phyloP scores from a whole-genome alignment of 129 eudicot species.

The Escallonia herrerae region DNA sequence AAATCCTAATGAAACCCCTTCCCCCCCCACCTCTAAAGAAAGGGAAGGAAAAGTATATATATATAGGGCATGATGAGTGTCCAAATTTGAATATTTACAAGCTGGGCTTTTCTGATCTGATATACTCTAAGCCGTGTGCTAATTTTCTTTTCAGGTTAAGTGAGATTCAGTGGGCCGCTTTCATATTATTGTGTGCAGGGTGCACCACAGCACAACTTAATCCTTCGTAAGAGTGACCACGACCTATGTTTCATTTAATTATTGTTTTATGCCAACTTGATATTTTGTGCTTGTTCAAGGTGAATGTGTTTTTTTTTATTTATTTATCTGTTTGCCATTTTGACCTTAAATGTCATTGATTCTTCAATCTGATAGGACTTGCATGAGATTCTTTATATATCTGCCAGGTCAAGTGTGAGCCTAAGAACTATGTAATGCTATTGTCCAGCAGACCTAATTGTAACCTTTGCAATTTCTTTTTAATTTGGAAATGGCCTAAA shows the following conservation, averaged over 20 bases:
- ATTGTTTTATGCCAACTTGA: constrained; percentile 9
- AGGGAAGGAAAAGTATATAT: too few species aligned
- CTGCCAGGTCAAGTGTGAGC: background rate
- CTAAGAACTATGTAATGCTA: background rate
- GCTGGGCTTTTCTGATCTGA: background rate
- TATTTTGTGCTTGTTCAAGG: constrained; percentile 1
- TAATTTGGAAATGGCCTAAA: background rate
- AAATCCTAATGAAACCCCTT: too few species aligned
- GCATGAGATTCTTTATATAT: background rate
- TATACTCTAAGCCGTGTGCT: background rate
- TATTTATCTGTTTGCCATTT: background rate
- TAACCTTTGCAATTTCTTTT: background rate
- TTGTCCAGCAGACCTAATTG: background rate
- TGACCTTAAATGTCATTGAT: background rate
- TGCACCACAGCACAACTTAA: constrained; percentile 99
- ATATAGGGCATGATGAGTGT: too few species aligned
- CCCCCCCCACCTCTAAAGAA: background rate
- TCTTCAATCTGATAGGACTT: background rate
- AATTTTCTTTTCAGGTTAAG: constrained; percentile 60
- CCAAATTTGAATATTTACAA: too few species aligned
- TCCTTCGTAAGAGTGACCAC: constrained; percentile 58
- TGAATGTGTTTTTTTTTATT: constrained; percentile 5
- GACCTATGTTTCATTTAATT: constrained; percentile 1
- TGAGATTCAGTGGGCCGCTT: constrained; percentile 99
- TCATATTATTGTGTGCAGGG: constrained; percentile 90